Evolutionary conservation across 371 early-diverging fungal species (phyloP), one percentile per base, ranked within the genome.

Genomic region (Saksenaea oblongispora): DNA sequence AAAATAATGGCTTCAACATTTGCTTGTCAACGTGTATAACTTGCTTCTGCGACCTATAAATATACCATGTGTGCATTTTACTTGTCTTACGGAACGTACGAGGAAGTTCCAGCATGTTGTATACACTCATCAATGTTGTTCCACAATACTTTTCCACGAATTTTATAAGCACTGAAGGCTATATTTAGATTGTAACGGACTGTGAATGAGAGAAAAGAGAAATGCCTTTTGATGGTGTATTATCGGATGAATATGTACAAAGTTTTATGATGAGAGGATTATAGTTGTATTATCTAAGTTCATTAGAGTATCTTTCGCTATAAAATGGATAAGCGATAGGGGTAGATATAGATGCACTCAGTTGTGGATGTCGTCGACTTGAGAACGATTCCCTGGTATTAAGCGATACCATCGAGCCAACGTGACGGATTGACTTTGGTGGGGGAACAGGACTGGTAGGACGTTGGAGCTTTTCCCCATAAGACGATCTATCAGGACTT

Each of bases 301-400:
- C 51, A 47, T 47, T 47, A 47, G 51, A 47, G 11, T 18, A 47
- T 0, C 51, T 17, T 47, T 47, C 51, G 24, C 10, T 47, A 22
- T 47, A 47, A 22, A 47, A 47, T 22, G 51, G 51, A 47, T 47
- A 47, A 3, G 51, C 22, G 51, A 47, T 47, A 47, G 51, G 51
- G 8, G 51, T 47, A 22, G 51, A 47, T 47, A 47, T 47, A 47
- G 51, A 47, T 47, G 51, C 51, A 22, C 22, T 47, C 51, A 47
- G 4, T 47, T 47, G n/a, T 22, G 51, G 51, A 11, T 47, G 51
- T 22, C 51, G 17, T 22, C 51, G 51, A 14, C 5, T 22, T 3
- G 51, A 22, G 24, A 18, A 47, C 10, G 51, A 22, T 17, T 47
- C 51, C 22, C 51, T n/a, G 51, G 22, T 47, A 22, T 22, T 22